Base-by-base conservation (phyloP, 345 rosid species). In the Dipteronia sinensis region DNA sequence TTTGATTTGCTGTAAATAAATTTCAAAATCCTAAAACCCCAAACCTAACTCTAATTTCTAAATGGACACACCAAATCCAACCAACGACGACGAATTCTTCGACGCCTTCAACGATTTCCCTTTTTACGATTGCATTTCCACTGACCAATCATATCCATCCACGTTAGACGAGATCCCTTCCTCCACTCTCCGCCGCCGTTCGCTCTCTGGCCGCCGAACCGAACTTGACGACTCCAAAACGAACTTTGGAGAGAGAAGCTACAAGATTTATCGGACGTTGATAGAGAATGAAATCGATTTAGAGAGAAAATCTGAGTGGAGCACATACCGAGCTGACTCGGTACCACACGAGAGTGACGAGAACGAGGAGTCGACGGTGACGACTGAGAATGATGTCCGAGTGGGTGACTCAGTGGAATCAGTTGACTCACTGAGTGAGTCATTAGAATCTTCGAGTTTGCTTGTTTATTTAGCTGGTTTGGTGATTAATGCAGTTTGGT, bases 81-180 rank as follows among this genome's bases (percentile, higher is more conserved):
- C 23, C 25, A 23, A 65, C 38, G 29, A 70, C 49, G 76, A 73
- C 15, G 81, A 7, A 29, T 93, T 95, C 82, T 70, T 76, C 66
- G 98, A 91, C 75, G 90, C 96, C 0, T 73, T 71, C 15, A 94
- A 88, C 49, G 91, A 90, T 31, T 92, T 91, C 71, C 86, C 86
- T 2, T 86, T 86, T 49, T 58, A 82, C 84, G 93, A 89, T 73
- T 86, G 87, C 86, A 3, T 51, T 73, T 42, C 38, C 29, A n/a
- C 75, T 46, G 82, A 79, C 47, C 74, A 78, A 78, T 77, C 85
- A n/a, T 81, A 79, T 19, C 81, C 72, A 31, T 78, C 83, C 75
- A 17, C 78, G 5, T 81, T 86, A 47, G 75, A 56, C 56, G 76
- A 75, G 20, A 15, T 71, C 49, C 47, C 78, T 63, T 29, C 83